phyloP scores from a whole-genome alignment of 257 asterid species.

The Hygrophila difformis region DNA sequence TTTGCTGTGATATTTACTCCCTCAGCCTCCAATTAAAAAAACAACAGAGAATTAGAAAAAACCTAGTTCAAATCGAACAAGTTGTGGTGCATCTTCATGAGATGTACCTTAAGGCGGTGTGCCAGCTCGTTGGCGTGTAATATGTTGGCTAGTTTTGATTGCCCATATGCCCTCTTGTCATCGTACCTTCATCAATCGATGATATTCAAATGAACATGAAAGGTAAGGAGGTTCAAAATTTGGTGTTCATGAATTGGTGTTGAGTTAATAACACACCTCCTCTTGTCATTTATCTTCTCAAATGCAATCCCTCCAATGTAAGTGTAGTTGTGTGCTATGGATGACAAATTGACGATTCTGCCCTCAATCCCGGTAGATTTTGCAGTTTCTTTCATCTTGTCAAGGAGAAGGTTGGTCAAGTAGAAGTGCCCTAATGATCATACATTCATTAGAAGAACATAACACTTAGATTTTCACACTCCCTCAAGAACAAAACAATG shows the following conservation, averaged over 20 bases:
- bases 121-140: conserved; percentile 67
- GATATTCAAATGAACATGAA: background rate
- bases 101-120: conserved; percentile 36
- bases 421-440: conserved; percentile 54
- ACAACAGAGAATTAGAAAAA: no score
- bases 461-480: background rate
- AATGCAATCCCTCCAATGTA: conserved; percentile 49
- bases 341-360: conserved; percentile 67
- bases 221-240: background rate
- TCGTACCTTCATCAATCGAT: conserved; percentile 30
- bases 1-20: conserved; percentile 73
- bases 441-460: background rate
- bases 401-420: conserved; percentile 77
- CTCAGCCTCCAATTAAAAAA: conserved; percentile 43
- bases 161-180: conserved; percentile 63
- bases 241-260: background rate
- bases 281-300: conserved; percentile 33
- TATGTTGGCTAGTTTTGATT: conserved; percentile 66
- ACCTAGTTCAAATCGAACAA: no score
- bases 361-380: conserved; percentile 47
- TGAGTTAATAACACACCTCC: conserved; percentile 22
- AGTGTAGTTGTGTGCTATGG: conserved; percentile 56
- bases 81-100: no score
- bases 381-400: conserved; percentile 70
- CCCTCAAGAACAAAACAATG: background rate